Percentiles rank a stretch among this genome's conserved stretches.
phyloP scores from a whole-genome alignment of 306 rosid species.

The Prunus mongolica region DNA sequence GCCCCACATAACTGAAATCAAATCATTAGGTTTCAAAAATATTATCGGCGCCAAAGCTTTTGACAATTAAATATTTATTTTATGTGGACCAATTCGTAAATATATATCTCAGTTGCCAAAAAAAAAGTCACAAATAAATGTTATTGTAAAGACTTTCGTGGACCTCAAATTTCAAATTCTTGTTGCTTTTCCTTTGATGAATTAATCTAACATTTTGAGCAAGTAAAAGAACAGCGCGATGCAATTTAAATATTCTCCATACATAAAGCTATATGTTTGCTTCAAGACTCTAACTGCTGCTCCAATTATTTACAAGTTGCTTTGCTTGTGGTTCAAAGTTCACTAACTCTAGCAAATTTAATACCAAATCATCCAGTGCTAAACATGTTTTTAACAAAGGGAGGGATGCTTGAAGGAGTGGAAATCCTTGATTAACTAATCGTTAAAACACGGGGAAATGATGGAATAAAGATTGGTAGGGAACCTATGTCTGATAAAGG shows the following conservation, averaged over 20 bases:
- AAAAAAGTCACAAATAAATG: conserved; percentile 2
- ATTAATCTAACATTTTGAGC: too few relatives aligned
- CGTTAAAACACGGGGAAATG: background rate
- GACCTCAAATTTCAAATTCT: too few relatives aligned
- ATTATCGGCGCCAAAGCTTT: conserved; percentile 20
- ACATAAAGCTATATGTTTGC: too few relatives aligned
- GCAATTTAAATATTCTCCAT: too few relatives aligned
- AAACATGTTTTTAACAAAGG: background rate
- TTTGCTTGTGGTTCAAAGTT: too few relatives aligned
- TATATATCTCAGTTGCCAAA: background rate
- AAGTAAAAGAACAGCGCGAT: too few relatives aligned
- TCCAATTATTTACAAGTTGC: too few relatives aligned
- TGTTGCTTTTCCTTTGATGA: too few relatives aligned
- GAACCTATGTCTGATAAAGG: conserved; percentile 1
- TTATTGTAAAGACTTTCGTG: too few relatives aligned
- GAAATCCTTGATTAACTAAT: background rate
- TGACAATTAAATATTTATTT: background rate
- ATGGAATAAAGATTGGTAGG: background rate
- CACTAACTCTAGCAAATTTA: too few relatives aligned
- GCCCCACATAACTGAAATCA: conserved; percentile 14
- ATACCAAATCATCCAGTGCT: background rate
- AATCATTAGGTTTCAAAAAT: conserved; percentile 13
- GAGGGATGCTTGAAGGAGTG: conserved; percentile 16
- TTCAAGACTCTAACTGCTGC: too few relatives aligned
- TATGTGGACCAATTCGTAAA: background rate